A percentile compares a stretch with the other conserved stretches of the same genome.
Evolutionary conservation across 2,329 filamentous ascomycete genomes (phyloP).

Genomic region (Penicillium aurantiogriseum): DNA sequence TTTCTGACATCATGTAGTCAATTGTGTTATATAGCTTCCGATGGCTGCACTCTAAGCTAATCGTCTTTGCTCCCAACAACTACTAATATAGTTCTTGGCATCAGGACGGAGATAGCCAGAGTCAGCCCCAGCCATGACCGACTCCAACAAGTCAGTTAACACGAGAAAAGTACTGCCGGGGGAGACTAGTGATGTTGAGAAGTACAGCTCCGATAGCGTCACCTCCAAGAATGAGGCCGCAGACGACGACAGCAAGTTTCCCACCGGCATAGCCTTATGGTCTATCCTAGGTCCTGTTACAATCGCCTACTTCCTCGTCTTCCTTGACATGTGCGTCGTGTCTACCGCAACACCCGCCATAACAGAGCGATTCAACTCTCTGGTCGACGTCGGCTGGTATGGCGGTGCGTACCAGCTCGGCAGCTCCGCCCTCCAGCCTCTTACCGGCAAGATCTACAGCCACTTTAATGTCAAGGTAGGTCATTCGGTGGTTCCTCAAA

Average conservation of each 20-base stretch:
- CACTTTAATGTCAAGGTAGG: conserved; percentile 1
- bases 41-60: not conserved
- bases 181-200: not conserved
- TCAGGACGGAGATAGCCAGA: not conserved
- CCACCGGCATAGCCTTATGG: not conserved
- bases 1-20: too few species aligned
- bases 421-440: conserved; percentile 14
- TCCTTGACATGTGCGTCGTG: not conserved
- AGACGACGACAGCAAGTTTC: not conserved
- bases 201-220: not conserved
- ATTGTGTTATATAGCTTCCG: not conserved
- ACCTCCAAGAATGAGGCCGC: not conserved
- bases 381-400: conserved; percentile 33
- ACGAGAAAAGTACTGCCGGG: rapidly evolving
- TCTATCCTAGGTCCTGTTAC: not conserved
- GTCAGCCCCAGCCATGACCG: not conserved
- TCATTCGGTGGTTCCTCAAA: not conserved
- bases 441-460: conserved; percentile 18
- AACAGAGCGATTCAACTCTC: not conserved
- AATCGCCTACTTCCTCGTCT: not conserved
- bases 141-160: not conserved
- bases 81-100: not conserved
- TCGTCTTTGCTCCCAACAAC: not conserved
- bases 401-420: conserved; percentile 39
- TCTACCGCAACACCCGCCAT: not conserved